Percentiles rank a stretch among this genome's conserved stretches.
These are phyloP conservation scores for Mikania micrantha DNA, from an alignment of 129 eudicot species.

Conservation along the genomic window DNA sequence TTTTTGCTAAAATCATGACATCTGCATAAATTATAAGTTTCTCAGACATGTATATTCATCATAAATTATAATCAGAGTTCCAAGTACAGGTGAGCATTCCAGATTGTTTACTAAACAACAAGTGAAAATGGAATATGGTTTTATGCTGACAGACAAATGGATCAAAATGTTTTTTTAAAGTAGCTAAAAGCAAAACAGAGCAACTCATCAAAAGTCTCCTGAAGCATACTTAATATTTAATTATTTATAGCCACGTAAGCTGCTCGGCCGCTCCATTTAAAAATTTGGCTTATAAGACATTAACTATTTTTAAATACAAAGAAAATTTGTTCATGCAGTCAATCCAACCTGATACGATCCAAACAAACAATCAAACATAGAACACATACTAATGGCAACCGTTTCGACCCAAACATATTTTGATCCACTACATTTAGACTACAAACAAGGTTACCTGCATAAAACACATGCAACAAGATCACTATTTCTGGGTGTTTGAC, in stretches of 20 bases:
- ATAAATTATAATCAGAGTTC: not conserved
- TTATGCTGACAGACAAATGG: not conserved
- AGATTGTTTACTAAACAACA: not conserved
- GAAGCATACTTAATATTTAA: not conserved
- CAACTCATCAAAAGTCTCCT: not conserved
- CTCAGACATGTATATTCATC: not conserved
- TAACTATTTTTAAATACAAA: not conserved
- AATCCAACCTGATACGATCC: not conserved
- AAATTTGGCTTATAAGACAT: not conserved
- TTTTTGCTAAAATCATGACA: constrained; percentile 67
- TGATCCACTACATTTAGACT: not conserved
- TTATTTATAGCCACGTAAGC: not conserved
- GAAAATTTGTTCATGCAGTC: not conserved
- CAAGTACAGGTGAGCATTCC: not conserved
- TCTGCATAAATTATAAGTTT: constrained; percentile 35
- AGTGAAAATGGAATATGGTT: not conserved
- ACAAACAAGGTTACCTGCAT: no score
- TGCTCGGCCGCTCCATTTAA: not conserved
- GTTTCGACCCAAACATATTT: not conserved
- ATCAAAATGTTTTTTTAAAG: no score
- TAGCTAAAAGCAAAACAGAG: not conserved
- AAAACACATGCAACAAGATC: no score
- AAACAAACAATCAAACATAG: no score
- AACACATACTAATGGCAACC: not conserved
- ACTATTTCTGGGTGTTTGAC: no score